Conservation (phyloP, 345 rosid species). For the Citrus sinensis region DNA sequence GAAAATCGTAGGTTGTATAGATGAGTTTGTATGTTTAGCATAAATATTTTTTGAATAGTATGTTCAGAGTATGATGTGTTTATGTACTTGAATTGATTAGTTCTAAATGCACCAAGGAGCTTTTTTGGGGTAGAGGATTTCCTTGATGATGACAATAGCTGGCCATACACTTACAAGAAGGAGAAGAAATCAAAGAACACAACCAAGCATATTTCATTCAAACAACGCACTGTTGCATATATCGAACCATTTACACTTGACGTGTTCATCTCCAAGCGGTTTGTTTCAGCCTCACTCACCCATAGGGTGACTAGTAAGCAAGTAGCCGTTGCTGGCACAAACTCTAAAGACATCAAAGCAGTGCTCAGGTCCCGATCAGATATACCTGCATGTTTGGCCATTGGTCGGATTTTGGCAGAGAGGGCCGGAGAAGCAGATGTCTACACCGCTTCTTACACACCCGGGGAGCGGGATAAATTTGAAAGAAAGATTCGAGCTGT, state of each 20-base stretch:
- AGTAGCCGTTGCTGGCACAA: conserved; percentile 94
- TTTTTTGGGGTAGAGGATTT: conserved; percentile 97
- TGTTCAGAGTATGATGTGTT: neutral
- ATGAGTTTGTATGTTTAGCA: no score
- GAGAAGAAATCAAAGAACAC: conserved; percentile 83
- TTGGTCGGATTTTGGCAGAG: conserved; percentile 73
- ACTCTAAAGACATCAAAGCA: conserved; percentile 94
- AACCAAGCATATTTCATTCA: conserved; percentile 75
- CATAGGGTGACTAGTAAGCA: conserved; percentile 90
- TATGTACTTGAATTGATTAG: neutral
- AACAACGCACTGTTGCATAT: conserved; percentile 71
- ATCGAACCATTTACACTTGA: conserved; percentile 94
- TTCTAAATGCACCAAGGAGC: conserved; percentile 67
- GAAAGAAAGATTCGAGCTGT: conserved; percentile 96
- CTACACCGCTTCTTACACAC: conserved; percentile 78
- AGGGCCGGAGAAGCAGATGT: conserved; percentile 91
- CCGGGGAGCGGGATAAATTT: conserved; percentile 85
- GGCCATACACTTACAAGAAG: conserved; percentile 86
- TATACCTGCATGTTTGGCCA: conserved; percentile 83
- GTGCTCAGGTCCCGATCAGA: conserved; percentile 74
- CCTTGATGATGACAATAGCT: conserved; percentile 79
- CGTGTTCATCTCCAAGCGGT: conserved; percentile 86
- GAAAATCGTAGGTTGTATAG: no score
- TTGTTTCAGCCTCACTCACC: conserved; percentile 85
- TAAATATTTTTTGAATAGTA: no score